Base-by-base conservation (phyloP, 352 stramenopile genomes). In the Phytophthora lateralis region DNA sequence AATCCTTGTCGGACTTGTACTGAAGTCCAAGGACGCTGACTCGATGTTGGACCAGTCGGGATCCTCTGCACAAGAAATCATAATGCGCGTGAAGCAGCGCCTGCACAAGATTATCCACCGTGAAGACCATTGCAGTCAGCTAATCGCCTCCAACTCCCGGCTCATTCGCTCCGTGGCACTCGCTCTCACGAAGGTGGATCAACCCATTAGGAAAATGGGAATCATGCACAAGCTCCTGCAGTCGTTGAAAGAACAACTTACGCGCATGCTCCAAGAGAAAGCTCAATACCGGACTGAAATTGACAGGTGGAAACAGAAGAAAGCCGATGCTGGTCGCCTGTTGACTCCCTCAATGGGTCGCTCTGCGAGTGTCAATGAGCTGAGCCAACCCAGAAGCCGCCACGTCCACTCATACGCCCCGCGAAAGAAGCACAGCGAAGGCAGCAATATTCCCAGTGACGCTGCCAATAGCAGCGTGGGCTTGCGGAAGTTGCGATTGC, bases 41-140 rank as follows among this genome's bases (percentile, higher is more conserved):
- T 97, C 97, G 48, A 99, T 99, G 97, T 82, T 99, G 17, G 98
- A 99, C 78, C 97, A 98, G 57, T 98, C 92, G 14, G 97, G 96
- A 2, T 99, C 98, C 26, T 97, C 97, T 35, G 97, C 84, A 0
- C 88, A 96, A 52, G 88, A 93, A 66, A 96, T 93, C 42, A 96
- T 96, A 34, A 90, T 96, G 82, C 76, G 78, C 32, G 88, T 96
- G 8, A 96, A 96, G 73, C 85, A 95, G 68, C 85, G 85, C 6
- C 73, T 96, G 47, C 88, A 96, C 64, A 80, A 83, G 49, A 93
- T 96, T 55, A 90, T 96, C 45, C 88, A 96, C 45, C 84, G 83
- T 21, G 85, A 76, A 35, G 88, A 95, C 54, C 85, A 91, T 63
- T 94, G 82, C 61, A 82, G 70, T 12, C 71, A 91, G 50, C 63